Conservation (phyloP, 73 alveolate species). For the Diophrys appendiculata region DNA sequence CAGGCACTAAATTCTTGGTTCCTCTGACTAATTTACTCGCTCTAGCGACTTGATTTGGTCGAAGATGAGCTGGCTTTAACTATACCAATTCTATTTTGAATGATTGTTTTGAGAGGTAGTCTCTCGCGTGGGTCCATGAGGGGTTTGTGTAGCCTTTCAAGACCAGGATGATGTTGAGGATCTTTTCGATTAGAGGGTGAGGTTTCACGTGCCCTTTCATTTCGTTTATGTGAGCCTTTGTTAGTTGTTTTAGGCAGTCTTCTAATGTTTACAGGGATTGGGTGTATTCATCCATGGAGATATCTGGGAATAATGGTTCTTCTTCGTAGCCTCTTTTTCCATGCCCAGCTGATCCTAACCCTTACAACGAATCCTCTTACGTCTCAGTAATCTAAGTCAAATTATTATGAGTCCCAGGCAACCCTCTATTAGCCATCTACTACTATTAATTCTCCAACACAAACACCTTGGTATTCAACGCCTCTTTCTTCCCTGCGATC, state of each 20-base stretch:
- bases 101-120: constrained; percentile 27
- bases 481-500: constrained; percentile 5
- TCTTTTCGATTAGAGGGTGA: constrained; percentile 47
- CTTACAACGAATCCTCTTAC: constrained; percentile 11
- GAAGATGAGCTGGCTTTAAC: constrained; percentile 5
- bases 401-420: constrained; percentile 1
- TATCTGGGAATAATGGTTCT: constrained; percentile 16
- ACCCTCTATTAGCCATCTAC: not conserved
- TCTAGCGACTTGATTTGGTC: constrained; percentile 31
- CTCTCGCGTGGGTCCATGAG: constrained; percentile 49
- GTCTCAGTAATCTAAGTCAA: not conserved
- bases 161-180: constrained; percentile 32
- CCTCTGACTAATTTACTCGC: constrained; percentile 7
- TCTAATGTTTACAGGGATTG: constrained; percentile 31
- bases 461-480: constrained; percentile 25
- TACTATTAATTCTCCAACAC: constrained; percentile 20
- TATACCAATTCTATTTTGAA: constrained; percentile 51
- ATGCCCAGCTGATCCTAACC: not conserved
- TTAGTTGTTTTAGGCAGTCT: constrained; percentile 20
- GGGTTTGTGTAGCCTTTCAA: constrained; percentile 48
- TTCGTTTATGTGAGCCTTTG: constrained; percentile 49
- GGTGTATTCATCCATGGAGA: constrained; percentile 42
- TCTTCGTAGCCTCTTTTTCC: not conserved
- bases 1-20: constrained; percentile 19
- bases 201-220: constrained; percentile 43